Base-by-base conservation (phyloP, 148 eudicot species). In the Rhododendron kiyosumense region DNA sequence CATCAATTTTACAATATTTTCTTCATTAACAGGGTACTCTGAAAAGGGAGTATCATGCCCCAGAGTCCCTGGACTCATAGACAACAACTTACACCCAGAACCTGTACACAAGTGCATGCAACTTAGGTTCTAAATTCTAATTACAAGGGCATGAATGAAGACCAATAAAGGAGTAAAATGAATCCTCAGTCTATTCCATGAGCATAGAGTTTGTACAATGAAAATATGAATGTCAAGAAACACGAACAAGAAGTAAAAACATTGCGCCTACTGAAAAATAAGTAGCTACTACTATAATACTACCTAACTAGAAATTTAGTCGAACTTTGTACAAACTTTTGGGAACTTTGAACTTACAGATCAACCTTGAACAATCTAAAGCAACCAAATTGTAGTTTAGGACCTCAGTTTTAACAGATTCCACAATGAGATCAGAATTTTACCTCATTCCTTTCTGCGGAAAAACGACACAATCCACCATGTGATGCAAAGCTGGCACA, bases 371-470 rank as follows among this genome's bases (percentile, higher is more conserved):
- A 46, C 51, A 78, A 78, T 26, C 51, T 78, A 78, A 78, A 78
- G 7, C 18, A 11, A 46, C 43, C 34, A 78, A 13, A 78, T 65
- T 3, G 32, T 65, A 65, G 4, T 65, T 65, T n/a, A 26, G 73
- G 34, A 65, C 32, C 73, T 65, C 73, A 65, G 73, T 26, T 15
- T 73, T 5, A 74, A 34, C 9, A 32, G 43, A 74, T 34, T 74
- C 43, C 22, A 22, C 18, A 11, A 28, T 13, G 32, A 59, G 30
- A 59, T 81, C 38, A 54, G 24, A 28, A 82, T 36, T 30, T 48
- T 63, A 86, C 87, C 87, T 86, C 87, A n/a, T 81, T 52, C 87
- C 87, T 86, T 86, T 86, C 84, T 86, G 84, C 12, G 87, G 87
- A 52, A 86, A 86, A 86, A 86, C 87, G 41, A 86, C 87, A 52